Evolutionary conservation across 768 basidiomycete genomes (phyloP).

Genomic region (Jaapia argillacea): DNA sequence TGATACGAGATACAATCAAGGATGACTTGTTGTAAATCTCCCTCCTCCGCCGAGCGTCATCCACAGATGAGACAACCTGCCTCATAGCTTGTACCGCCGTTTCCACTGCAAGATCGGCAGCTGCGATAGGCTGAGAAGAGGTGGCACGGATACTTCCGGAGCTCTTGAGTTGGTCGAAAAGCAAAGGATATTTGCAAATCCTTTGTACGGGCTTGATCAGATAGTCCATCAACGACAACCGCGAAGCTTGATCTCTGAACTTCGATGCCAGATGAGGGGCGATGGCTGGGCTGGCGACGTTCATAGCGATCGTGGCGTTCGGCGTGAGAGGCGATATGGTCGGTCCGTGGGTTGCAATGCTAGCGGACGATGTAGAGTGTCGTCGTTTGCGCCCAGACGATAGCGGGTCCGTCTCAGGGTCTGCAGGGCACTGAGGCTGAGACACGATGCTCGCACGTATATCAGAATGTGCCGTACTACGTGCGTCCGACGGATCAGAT

Average conservation of each 20-base stretch:
- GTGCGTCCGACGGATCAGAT: no score
- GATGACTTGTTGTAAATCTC: slow-evolving; percentile 57
- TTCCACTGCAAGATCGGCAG: slow-evolving; percentile 9
- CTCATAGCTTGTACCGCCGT: slow-evolving; percentile 65
- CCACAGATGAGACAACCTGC: slow-evolving; percentile 64
- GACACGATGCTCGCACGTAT: no score
- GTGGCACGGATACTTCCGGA: not conserved
- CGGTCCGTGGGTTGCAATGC: not conserved
- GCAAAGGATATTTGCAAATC: slow-evolving; percentile 89
- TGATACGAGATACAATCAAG: slow-evolving; percentile 60
- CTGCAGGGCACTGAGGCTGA: no score
- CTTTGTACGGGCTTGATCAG: slow-evolving; percentile 96
- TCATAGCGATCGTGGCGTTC: not conserved
- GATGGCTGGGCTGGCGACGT: slow-evolving; percentile 1
- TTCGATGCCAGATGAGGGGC: slow-evolving; percentile 2
- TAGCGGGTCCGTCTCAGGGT: no score
- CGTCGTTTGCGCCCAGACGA: slow-evolving; percentile 7
- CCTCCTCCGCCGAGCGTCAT: slow-evolving; percentile 66
- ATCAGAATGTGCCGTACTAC: no score
- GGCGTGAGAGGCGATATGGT: not conserved
- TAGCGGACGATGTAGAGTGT: slow-evolving; percentile 7
- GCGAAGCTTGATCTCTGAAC: slow-evolving; percentile 18
- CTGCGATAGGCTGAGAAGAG: not conserved
- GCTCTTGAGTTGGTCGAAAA: slow-evolving; percentile 59
- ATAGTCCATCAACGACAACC: slow-evolving; percentile 71